Conservation (phyloP, 2,329 filamentous ascomycete genomes). For the Colletotrichum sp. region DNA sequence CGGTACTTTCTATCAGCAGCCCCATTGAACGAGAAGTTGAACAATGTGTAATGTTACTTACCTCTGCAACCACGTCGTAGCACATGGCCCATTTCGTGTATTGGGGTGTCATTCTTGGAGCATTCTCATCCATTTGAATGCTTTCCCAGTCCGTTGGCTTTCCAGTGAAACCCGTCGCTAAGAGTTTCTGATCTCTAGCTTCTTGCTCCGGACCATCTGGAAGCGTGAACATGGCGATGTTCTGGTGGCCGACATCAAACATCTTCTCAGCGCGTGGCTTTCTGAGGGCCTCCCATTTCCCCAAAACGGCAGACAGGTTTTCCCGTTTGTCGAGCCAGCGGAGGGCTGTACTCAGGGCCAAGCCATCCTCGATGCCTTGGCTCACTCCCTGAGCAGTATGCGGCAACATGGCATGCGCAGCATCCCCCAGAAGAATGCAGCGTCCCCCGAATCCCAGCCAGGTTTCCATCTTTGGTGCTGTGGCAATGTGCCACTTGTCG, state of each 20-base stretch:
- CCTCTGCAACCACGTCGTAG: neutral
- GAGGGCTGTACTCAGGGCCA: neutral
- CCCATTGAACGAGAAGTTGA: neutral
- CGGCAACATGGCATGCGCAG: neutral
- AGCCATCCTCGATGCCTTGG: neutral
- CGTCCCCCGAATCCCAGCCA: neutral
- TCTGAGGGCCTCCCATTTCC: neutral
- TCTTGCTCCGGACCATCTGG: neutral
- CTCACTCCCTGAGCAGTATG: neutral
- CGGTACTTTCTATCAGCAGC: accelerated
- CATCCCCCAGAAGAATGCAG: neutral
- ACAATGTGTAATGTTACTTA: accelerated
- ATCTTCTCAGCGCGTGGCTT: neutral
- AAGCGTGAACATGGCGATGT: neutral
- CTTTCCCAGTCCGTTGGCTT: neutral
- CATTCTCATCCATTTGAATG: neutral
- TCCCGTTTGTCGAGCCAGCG: neutral
- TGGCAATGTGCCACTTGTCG: neutral
- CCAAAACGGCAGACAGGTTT: neutral
- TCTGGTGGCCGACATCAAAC: neutral
- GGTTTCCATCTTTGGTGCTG: neutral
- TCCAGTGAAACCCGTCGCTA: neutral
- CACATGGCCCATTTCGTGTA: neutral
- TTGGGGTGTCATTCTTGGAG: neutral
- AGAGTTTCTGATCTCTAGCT: neutral